phyloP scores from a whole-genome alignment of 345 rosid species.

The Eucalyptus lansdowneana region DNA sequence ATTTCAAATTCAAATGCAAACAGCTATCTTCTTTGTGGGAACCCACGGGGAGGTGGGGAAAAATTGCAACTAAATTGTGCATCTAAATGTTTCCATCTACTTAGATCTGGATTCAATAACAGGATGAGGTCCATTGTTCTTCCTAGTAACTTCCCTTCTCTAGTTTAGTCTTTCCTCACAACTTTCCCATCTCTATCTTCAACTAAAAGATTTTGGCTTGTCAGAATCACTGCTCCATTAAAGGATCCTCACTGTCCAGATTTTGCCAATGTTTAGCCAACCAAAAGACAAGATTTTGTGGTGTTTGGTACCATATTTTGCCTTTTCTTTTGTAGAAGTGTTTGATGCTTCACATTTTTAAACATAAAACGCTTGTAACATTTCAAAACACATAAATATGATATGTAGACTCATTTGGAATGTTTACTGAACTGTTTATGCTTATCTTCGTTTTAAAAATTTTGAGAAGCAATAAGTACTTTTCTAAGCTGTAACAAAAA shows the following conservation, averaged over 20 bases:
- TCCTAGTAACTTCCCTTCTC: not conserved
- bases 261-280: not conserved
- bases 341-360: not conserved
- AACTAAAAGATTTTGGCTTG: not conserved
- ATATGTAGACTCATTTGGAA: not conserved
- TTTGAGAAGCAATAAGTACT: not conserved
- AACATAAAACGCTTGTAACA: not conserved
- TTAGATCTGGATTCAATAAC: not conserved
- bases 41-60: not conserved
- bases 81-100: not conserved
- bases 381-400: not conserved
- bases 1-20: not conserved
- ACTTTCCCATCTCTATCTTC: not conserved
- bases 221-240: not conserved
- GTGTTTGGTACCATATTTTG: not conserved
- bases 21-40: not conserved
- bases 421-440: not conserved
- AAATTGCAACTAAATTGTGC: not conserved
- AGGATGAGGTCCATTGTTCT: not conserved
- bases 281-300: not conserved
- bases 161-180: not conserved
- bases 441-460: not conserved
- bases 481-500: not conserved
- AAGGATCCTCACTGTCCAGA: not conserved
- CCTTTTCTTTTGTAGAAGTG: not conserved